Evolutionary conservation across 2,329 filamentous ascomycete genomes (phyloP).

Genomic region (Sclerotinia trifoliorum): DNA sequence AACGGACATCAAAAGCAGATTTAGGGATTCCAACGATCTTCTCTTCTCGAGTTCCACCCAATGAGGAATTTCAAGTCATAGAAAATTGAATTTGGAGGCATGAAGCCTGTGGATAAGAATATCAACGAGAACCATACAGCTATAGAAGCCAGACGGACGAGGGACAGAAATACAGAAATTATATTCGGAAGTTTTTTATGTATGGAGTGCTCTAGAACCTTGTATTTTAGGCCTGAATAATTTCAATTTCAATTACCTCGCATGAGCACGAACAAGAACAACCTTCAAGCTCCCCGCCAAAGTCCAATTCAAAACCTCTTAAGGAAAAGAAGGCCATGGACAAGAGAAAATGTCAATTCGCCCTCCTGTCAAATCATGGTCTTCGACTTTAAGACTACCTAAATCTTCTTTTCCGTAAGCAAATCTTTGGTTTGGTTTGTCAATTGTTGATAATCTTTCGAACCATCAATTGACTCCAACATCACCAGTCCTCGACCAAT

Average conservation of each 20-base stretch:
- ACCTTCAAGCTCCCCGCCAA: neutral
- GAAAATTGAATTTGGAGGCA: neutral
- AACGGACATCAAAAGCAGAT: neutral
- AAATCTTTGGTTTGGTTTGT: slow-evolving; percentile 19
- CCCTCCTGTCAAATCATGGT: slow-evolving; percentile 58
- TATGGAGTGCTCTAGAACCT: neutral
- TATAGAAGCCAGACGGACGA: neutral
- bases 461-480: slow-evolving; percentile 21
- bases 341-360: slow-evolving; percentile 37
- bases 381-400: slow-evolving; percentile 72
- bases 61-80: neutral
- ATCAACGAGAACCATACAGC: neutral
- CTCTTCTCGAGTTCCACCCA: neutral
- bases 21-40: neutral
- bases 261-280: neutral
- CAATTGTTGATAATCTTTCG: slow-evolving; percentile 22
- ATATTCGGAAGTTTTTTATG: neutral
- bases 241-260: neutral
- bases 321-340: slow-evolving; percentile 24
- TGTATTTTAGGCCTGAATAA: neutral
- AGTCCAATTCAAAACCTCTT: slow-evolving; percentile 2
- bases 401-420: slow-evolving; percentile 70
- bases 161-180: neutral
- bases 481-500: slow-evolving; percentile 41
- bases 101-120: neutral